Evolutionary conservation across 331 rosid species (phyloP).

Genomic region (Dryas integrifolia): DNA sequence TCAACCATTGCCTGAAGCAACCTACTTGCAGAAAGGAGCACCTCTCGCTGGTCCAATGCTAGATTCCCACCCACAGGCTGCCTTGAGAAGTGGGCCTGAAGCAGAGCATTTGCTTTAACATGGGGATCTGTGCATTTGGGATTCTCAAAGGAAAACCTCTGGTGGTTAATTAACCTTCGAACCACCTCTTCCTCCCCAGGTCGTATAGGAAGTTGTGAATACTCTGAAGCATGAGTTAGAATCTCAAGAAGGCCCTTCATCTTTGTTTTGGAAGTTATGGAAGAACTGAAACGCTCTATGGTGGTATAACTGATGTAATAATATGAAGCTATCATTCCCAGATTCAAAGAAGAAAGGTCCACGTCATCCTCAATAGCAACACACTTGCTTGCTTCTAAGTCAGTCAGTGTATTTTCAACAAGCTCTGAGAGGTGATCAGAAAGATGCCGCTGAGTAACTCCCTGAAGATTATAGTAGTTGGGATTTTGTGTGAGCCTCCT

Average conservation of each 20-base stretch:
- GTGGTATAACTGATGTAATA: constrained; percentile 89
- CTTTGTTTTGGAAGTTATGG: constrained; percentile 75
- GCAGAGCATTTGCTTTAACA: constrained; percentile 80
- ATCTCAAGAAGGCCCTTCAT: constrained; percentile 94
- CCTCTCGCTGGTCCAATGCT: constrained; percentile 80
- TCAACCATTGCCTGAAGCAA: constrained; percentile 95
- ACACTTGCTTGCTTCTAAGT: constrained; percentile 87
- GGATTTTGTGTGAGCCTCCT: constrained; percentile 95
- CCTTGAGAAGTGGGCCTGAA: constrained; percentile 94
- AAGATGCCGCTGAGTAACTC: constrained; percentile 90
- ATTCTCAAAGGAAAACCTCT: constrained; percentile 82
- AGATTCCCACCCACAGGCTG: constrained; percentile 77
- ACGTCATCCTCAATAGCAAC: constrained; percentile 71
- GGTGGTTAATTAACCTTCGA: constrained; percentile 86
- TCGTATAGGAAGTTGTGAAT: constrained; percentile 78
- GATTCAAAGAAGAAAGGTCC: constrained; percentile 87
- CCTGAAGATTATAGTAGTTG: constrained; percentile 92
- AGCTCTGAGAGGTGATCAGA: constrained; percentile 94
- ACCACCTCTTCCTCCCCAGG: constrained; percentile 94
- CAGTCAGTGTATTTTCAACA: constrained; percentile 76
- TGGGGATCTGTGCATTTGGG: constrained; percentile 84
- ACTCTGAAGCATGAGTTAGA: constrained; percentile 83
- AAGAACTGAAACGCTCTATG: constrained; percentile 83
- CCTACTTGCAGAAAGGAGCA: constrained; percentile 78
- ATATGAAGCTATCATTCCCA: constrained; percentile 89